Evolutionary conservation across 1,284 basidiomycete species (phyloP).

Genomic region (Ustilago trichophora): DNA sequence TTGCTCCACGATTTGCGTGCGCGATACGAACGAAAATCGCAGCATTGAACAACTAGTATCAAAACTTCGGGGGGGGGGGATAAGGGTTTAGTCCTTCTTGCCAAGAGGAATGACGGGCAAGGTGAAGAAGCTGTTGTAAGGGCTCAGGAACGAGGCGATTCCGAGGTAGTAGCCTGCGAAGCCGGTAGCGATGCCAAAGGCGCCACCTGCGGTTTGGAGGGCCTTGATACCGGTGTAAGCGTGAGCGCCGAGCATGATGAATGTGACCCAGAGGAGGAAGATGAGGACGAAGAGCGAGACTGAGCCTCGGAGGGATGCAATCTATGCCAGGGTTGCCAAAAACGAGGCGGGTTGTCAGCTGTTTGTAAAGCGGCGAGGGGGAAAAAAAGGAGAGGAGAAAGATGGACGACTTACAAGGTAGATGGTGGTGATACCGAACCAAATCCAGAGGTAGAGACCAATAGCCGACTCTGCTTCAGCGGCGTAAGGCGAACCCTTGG

Average conservation of each 20-base stretch:
- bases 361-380: too few species aligned
- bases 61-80: too few species aligned
- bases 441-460: conserved; percentile 49
- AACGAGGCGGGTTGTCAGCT: too few species aligned
- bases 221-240: conserved; percentile 22
- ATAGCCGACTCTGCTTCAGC: conserved; percentile 34
- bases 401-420: conserved; percentile 17
- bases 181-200: conserved; percentile 43
- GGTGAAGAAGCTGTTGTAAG: conserved; percentile 51
- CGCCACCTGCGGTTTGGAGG: conserved; percentile 43
- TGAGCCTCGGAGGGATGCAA: conserved; percentile 31
- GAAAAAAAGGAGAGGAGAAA: neutral
- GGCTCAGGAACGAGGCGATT: conserved; percentile 35
- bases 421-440: conserved; percentile 55
- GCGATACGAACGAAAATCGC: too few species aligned
- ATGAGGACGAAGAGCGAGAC: conserved; percentile 40
- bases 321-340: too few species aligned
- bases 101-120: conserved; percentile 42
- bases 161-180: conserved; percentile 55
- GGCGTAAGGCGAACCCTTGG: conserved; percentile 19
- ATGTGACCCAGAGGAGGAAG: conserved; percentile 44
- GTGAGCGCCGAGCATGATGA: conserved; percentile 28
- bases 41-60: too few species aligned
- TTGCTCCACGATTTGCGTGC: too few species aligned
- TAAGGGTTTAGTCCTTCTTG: conserved; percentile 21